phyloP scores from a whole-genome alignment of 345 rosid species.

The Gossypium australe region DNA sequence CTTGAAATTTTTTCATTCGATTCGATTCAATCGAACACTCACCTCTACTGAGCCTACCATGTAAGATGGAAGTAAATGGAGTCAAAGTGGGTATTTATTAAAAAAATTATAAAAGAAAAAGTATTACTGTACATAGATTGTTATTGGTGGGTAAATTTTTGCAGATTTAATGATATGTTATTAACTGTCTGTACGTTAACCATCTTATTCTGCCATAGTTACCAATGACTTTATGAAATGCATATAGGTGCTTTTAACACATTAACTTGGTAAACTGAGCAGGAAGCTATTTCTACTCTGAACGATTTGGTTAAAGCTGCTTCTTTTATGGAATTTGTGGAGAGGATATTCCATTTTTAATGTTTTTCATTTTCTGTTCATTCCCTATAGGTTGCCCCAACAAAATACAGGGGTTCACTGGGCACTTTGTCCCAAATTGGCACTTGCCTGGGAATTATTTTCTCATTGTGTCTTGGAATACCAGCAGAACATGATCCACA shows the following conservation, averaged over 20 bases:
- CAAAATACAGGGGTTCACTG: conserved; percentile 66
- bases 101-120: no score
- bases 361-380: conserved; percentile 3
- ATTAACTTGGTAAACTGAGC: not conserved
- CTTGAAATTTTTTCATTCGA: no score
- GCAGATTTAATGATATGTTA: not conserved
- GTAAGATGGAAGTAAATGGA: not conserved
- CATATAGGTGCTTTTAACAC: not conserved
- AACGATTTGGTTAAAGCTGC: conserved; percentile 4
- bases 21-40: no score
- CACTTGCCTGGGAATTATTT: conserved; percentile 69
- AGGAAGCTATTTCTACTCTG: not conserved
- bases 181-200: not conserved
- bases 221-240: not conserved
- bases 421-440: conserved; percentile 63
- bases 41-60: not conserved
- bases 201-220: not conserved
- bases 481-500: conserved; percentile 63
- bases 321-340: not conserved
- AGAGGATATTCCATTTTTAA: not conserved
- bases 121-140: not conserved
- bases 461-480: conserved; percentile 53
- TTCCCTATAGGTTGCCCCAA: conserved; percentile 60
- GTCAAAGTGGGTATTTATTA: not conserved
- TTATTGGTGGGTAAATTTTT: not conserved